phyloP scores from a whole-genome alignment of 306 rosid species.

The Erythrophleum fordii region DNA sequence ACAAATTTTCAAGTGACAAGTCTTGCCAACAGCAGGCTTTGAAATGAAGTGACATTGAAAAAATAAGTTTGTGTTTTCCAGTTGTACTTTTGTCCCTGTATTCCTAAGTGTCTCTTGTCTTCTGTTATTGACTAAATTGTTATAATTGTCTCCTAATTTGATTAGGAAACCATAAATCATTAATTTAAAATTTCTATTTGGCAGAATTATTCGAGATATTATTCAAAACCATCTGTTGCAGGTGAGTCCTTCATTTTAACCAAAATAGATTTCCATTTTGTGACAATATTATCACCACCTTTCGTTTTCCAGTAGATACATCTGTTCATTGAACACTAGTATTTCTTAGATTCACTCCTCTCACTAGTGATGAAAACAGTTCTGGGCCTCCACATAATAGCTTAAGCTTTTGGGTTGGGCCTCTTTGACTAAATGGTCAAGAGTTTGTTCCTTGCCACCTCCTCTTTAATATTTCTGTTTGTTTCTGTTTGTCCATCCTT shows the following conservation, averaged over 20 bases:
- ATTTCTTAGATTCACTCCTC: neutral
- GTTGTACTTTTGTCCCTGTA: slow-evolving; percentile 24
- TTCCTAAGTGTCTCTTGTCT: neutral
- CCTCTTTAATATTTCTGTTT: neutral
- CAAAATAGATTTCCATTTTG: slow-evolving; percentile 6
- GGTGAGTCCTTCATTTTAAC: slow-evolving; percentile 53
- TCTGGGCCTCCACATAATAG: neutral
- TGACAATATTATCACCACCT: slow-evolving; percentile 3
- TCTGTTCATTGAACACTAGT: neutral
- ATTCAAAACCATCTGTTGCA: slow-evolving; percentile 89
- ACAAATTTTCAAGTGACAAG: slow-evolving; percentile 17
- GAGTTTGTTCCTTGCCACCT: neutral
- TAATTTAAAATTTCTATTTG: slow-evolving; percentile 22
- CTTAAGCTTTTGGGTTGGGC: neutral
- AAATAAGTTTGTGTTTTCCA: slow-evolving; percentile 8
- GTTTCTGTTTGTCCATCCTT: neutral
- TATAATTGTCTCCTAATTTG: slow-evolving; percentile 12
- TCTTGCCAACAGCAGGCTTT: slow-evolving; percentile 6
- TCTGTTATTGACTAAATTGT: slow-evolving; percentile 1
- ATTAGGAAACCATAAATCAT: slow-evolving; percentile 12
- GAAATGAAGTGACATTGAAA: slow-evolving; percentile 3
- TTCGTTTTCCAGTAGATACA: slow-evolving; percentile 8
- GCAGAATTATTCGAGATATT: slow-evolving; percentile 87
- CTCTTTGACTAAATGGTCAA: neutral
- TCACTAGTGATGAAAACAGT: neutral